Evolutionary conservation across 2,329 filamentous ascomycete genomes (phyloP), one percentile per base, ranked within the genome.

Genomic region (Aspergillus sp.): DNA sequence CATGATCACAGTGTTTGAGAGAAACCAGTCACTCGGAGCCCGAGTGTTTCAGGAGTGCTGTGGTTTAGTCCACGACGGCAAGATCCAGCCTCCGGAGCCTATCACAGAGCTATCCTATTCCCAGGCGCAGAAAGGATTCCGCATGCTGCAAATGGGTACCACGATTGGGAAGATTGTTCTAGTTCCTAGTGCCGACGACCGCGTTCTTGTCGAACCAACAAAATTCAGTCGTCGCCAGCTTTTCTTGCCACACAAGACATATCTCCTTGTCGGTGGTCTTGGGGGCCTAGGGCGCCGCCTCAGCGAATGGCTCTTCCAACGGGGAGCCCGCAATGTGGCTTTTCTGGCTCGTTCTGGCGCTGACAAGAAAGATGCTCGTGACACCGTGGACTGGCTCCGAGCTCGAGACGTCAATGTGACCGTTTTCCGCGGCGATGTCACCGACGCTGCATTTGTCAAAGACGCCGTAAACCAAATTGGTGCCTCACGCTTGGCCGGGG

Each of bases 221-320:
- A 52, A 16, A 45, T 52, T 51, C 20, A 45, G 6, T 32, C 36
- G 52, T 24, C 39, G 45, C 20, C 18, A 47, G 20, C 39, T 46
- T 10, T 56, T 56, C 22, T 29, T 24, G 4, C 16, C 29, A 14
- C 26, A 55, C 12, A 47, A 36, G 36, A 59, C 49, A 24, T 59
- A 56, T 18, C 20, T 56, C 9, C 49, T 59, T 4, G 57, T 59
- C 10, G 54, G 57, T 14, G 54, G 57, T 11, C 57, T 59, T 9
- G 57, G 57, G 12, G 54, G 53, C 49, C n/a, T 59, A 16, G 57
- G 57, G 5, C 49, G 42, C 3, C 45, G 45, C 14, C 18, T 59
- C 10, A 31, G 47, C n/a, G 26, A 52, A 26, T 56, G 53, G 57
- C 39, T 59, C 11, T 31, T 45, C 20, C 18, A 31, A n/a, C 20